Conservation (phyloP, 2,329 filamentous ascomycete species). For the Phoma sp. region DNA sequence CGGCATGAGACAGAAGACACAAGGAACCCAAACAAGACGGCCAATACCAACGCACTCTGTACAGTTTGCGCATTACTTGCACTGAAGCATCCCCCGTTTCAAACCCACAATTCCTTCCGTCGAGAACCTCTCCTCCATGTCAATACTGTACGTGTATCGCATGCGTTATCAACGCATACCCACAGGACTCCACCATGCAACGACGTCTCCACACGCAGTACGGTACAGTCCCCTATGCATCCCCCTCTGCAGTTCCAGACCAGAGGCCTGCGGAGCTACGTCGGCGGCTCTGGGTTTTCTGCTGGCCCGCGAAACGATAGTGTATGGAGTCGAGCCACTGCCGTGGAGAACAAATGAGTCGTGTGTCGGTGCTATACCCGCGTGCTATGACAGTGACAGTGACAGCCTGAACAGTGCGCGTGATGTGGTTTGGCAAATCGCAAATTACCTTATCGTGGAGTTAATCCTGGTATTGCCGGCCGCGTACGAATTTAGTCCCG, state of each 20-base stretch:
- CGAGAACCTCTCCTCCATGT: background rate
- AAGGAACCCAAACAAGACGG: too few species aligned
- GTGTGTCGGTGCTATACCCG: background rate
- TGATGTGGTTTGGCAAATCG: conserved; percentile 2
- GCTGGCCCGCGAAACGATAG: conserved; percentile 9
- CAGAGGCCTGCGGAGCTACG: background rate
- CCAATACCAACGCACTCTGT: too few species aligned
- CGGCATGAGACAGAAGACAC: too few species aligned
- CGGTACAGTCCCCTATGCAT: background rate
- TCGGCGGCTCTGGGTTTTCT: conserved; percentile 1
- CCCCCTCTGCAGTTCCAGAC: background rate
- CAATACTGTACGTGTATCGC: background rate
- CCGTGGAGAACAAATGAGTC: background rate
- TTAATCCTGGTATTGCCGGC: conserved; percentile 1
- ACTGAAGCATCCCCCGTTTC: conserved; percentile 3
- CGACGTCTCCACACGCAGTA: background rate
- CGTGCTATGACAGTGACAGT: conserved; percentile 5
- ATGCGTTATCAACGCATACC: background rate
- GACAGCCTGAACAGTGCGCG: conserved; percentile 10
- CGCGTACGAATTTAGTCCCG: background rate
- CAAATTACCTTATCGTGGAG: conserved; percentile 5
- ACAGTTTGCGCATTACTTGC: too few species aligned
- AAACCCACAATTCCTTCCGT: background rate
- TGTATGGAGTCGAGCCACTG: background rate
- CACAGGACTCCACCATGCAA: background rate